These are phyloP conservation scores for Tetrahymena borealis DNA, from an alignment of 73 alveolate genomes.

Conservation along the genomic window DNA sequence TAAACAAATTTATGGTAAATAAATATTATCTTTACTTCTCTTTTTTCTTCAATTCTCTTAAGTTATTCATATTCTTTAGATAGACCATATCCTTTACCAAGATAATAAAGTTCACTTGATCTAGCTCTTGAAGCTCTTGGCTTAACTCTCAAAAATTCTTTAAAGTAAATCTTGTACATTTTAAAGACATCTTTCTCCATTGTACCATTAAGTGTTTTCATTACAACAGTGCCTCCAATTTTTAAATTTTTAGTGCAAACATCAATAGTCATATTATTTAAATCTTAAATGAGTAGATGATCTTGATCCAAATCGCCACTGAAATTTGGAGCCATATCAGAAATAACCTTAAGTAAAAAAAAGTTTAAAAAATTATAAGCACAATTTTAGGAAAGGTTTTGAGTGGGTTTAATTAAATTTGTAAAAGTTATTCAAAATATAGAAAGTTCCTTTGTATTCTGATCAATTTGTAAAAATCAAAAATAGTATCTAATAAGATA, in stretches of 20 bases:
- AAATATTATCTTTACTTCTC: too few species aligned
- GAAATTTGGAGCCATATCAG: conserved; percentile 79
- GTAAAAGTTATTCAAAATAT: neutral
- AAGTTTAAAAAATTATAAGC: neutral
- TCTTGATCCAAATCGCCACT: conserved; percentile 70
- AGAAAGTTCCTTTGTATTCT: conserved; percentile 3
- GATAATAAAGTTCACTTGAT: conserved; percentile 59
- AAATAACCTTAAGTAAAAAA: conserved; percentile 51
- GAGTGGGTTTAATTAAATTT: too few species aligned
- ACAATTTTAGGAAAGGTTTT: too few species aligned
- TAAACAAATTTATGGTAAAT: too few species aligned
- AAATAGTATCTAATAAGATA: neutral
- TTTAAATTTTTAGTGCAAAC: conserved; percentile 41
- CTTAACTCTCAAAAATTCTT: conserved; percentile 58
- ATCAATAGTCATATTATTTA: conserved; percentile 48
- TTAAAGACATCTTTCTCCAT: conserved; percentile 44
- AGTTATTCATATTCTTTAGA: neutral
- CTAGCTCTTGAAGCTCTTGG: conserved; percentile 72
- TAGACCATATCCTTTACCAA: conserved; percentile 53
- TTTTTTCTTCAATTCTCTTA: neutral
- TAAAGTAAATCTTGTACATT: conserved; percentile 34
- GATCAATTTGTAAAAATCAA: neutral
- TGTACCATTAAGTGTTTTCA: conserved; percentile 69
- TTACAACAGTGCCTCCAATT: conserved; percentile 60
- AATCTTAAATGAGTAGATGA: conserved; percentile 42